A percentile compares a stretch with the other conserved stretches of the same genome.
phyloP scores from a whole-genome alignment of 768 basidiomycete species.

The Rhodotorula taiwanensis region DNA sequence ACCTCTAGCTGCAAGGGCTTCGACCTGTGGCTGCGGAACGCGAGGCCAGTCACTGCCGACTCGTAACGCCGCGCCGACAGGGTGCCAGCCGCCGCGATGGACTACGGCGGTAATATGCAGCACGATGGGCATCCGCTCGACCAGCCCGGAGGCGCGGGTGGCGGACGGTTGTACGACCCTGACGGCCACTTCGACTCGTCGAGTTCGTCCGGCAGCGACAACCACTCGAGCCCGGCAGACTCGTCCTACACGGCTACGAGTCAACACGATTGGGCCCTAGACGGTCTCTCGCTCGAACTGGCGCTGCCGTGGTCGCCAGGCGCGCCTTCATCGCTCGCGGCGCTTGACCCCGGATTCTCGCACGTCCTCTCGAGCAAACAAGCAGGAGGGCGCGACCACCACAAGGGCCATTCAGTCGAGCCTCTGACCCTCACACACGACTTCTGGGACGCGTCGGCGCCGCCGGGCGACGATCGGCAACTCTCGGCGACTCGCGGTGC shows the following conservation, averaged over 20 bases:
- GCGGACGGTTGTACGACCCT: not conserved
- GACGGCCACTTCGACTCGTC: conserved; percentile 22
- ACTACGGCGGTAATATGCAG: not conserved
- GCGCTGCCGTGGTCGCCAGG: conserved; percentile 5
- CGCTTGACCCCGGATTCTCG: not conserved
- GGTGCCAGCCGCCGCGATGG: too few species aligned
- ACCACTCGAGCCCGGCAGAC: conserved; percentile 16
- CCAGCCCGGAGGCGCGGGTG: not conserved
- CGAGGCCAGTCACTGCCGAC: too few species aligned
- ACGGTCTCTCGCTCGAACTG: conserved; percentile 13
- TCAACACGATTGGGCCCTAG: conserved; percentile 21
- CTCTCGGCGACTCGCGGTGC: too few species aligned
- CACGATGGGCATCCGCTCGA: not conserved
- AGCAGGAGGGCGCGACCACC: not conserved
- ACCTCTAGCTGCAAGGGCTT: too few species aligned
- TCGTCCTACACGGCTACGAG: conserved; percentile 14
- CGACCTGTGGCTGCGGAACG: too few species aligned
- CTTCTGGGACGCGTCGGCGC: conserved; percentile 2
- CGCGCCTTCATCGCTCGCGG: not conserved
- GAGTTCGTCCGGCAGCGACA: conserved; percentile 2
- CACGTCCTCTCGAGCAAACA: not conserved
- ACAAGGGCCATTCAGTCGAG: not conserved
- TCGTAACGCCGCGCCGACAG: too few species aligned
- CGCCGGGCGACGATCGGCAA: too few species aligned
- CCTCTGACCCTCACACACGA: not conserved